Evolutionary conservation across 768 basidiomycete species (phyloP).

Genomic region (Boletellus ananas): DNA sequence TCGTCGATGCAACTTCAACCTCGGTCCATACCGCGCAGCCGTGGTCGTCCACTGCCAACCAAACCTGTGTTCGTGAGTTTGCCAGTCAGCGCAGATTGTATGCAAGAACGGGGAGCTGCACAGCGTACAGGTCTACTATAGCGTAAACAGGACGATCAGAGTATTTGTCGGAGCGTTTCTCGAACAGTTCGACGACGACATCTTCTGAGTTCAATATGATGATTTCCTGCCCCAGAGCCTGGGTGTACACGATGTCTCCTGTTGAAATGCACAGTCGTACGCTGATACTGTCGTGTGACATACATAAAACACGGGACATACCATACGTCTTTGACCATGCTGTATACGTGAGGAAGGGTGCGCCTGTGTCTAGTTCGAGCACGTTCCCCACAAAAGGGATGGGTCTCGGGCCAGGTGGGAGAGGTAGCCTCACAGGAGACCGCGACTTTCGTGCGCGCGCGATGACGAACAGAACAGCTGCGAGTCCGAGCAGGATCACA

Average conservation of each 20-base stretch:
- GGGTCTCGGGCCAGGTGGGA: slow-evolving; percentile 13
- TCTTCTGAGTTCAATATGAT: slow-evolving; percentile 43
- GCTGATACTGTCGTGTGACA: too few species aligned
- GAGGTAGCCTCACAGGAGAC: neutral
- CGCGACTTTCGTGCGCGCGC: neutral
- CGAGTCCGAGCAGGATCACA: neutral
- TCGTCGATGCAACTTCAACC: slow-evolving; percentile 21
- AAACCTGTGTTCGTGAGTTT: slow-evolving; percentile 9
- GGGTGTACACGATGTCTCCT: slow-evolving; percentile 7
- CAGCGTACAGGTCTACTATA: slow-evolving; percentile 3
- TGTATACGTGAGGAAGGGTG: slow-evolving; percentile 14
- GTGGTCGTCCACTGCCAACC: slow-evolving; percentile 13
- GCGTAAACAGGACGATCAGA: slow-evolving; percentile 4
- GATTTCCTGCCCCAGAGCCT: slow-evolving; percentile 42
- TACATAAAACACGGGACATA: neutral
- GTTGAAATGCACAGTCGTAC: too few species aligned
- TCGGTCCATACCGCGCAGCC: slow-evolving; percentile 18
- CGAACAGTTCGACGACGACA: too few species aligned
- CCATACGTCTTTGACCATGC: slow-evolving; percentile 21
- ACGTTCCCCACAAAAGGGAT: slow-evolving; percentile 17
- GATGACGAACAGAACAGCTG: neutral
- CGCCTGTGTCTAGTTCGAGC: slow-evolving; percentile 5
- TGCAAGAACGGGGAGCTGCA: neutral
- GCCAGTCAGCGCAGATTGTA: neutral
- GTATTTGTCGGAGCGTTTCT: too few species aligned